A percentile compares a stretch with the other conserved stretches of the same genome.
phyloP scores from a whole-genome alignment of 305 asterid species.

The Rubia tinctorum region DNA sequence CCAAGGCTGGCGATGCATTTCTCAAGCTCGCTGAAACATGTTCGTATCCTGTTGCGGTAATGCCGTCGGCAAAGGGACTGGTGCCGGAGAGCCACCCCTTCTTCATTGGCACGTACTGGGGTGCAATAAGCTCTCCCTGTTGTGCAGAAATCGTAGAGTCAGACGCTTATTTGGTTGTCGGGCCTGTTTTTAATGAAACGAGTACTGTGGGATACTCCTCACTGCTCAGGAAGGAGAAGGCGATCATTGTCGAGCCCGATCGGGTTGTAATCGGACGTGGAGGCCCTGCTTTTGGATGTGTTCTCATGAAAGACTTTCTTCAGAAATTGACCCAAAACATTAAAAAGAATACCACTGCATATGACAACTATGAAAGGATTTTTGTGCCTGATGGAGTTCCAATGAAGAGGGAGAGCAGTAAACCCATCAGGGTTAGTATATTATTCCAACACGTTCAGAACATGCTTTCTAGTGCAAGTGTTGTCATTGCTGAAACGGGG shows the following conservation, averaged over 20 bases:
- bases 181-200: constrained; percentile 67
- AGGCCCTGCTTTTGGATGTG: constrained; percentile 60
- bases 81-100: constrained; percentile 59
- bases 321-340: constrained; percentile 40
- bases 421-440: constrained; percentile 55
- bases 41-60: constrained; percentile 47
- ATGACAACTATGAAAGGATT: constrained; percentile 52
- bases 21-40: constrained; percentile 47
- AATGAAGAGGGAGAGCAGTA: constrained; percentile 41
- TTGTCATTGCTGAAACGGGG: constrained; percentile 69
- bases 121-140: constrained; percentile 55
- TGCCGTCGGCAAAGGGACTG: constrained; percentile 76
- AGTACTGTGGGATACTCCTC: constrained; percentile 67
- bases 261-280: constrained; percentile 40
- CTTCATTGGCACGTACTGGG: constrained; percentile 75
- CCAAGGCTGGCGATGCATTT: constrained; percentile 42
- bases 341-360: constrained; percentile 39
- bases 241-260: constrained; percentile 60
- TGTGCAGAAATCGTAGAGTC: constrained; percentile 76
- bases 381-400: constrained; percentile 60
- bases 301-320: constrained; percentile 61
- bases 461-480: constrained; percentile 40
- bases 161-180: constrained; percentile 59
- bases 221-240: constrained; percentile 55
- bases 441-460: constrained; percentile 62